Base-by-base conservation (phyloP, 169 alveolate species). In the Plasmodium sp. region DNA sequence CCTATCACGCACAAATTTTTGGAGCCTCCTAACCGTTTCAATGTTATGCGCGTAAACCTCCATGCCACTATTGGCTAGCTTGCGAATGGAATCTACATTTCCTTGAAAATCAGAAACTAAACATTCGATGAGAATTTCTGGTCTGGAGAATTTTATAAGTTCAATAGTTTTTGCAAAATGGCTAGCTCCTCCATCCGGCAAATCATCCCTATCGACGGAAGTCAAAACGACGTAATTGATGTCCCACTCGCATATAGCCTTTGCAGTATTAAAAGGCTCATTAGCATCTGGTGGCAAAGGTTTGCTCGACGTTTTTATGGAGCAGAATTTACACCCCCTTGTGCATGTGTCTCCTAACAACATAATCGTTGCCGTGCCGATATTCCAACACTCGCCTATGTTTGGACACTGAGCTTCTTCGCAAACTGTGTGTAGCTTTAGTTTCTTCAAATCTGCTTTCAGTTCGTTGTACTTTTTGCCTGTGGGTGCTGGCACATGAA, bases 331-430 rank as follows among this genome's bases (percentile, higher is more conserved):
- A 84, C 97, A 96, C 45, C 97, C 97, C 58, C 97, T 73, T 41
- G 97, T 96, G 84, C 97, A 96, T 2, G 97, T 96, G 75, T 96
- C 97, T 6, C 97, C 97, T 82, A 96, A 77, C 33, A 96, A 83
- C 97, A 96, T 96, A 18, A 96, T 84, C 3, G 97, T 96, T 31
- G 97, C 97, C 1, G 97, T 96, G 72, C 97, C 97, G 6, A 95
- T 96, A 79, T 95, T 93, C 97, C 97, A 96, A 73, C 97, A 96
- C 84, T 96, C 97, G 1, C 97, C 97, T 27, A 96, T 94, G 85
- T 96, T 96, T 10, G 97, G 97, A 74, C 97, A 96, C 83, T 96
- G 92, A n/a, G 97, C 97, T 91, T 95, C 96, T 72, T 95, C 97
- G 56, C 97, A 96, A 16, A 96, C 97, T 82, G 97, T 95, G 56